These are phyloP conservation scores for Zancudomyces culisetae DNA, from an alignment of 371 early-diverging fungal genomes.

Conservation along the genomic window DNA sequence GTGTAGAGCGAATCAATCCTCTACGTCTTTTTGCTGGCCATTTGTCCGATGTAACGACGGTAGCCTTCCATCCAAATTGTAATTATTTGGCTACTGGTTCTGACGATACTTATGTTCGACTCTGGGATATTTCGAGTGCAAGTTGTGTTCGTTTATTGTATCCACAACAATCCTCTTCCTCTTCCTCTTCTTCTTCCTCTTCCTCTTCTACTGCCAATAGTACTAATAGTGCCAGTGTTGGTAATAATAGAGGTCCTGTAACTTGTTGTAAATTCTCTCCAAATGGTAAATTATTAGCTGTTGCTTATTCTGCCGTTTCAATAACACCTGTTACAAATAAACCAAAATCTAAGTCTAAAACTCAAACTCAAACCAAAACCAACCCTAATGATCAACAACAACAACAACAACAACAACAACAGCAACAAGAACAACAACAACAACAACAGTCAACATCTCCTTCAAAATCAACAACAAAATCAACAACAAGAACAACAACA, in stretches of 20 bases:
- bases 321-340: too few relatives aligned
- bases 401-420: not conserved
- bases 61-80: conserved; percentile 97
- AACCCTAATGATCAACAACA: not conserved
- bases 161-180: too few relatives aligned
- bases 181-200: too few relatives aligned
- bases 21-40: conserved; percentile 96
- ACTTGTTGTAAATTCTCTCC: conserved; percentile 82
- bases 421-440: not conserved
- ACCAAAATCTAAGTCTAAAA: not conserved
- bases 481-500: conserved; percentile 32
- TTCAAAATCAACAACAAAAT: not conserved
- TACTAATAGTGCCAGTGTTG: too few relatives aligned
- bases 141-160: conserved; percentile 83
- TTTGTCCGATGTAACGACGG: conserved; percentile 90
- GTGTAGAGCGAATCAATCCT: conserved; percentile 84
- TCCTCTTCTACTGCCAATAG: too few relatives aligned
- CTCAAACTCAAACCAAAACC: not conserved
- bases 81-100: conserved; percentile 94
- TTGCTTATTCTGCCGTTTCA: conserved; percentile 28
- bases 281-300: conserved; percentile 84
- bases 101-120: conserved; percentile 79
- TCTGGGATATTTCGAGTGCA: conserved; percentile 94
- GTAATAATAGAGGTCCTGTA: conserved; percentile 77
- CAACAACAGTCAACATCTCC: not conserved